Percentiles rank a stretch among this genome's conserved stretches.
These are phyloP conservation scores for Pascua sp. DNA, from an alignment of 1,284 basidiomycete genomes.

Conservation along the genomic window DNA sequence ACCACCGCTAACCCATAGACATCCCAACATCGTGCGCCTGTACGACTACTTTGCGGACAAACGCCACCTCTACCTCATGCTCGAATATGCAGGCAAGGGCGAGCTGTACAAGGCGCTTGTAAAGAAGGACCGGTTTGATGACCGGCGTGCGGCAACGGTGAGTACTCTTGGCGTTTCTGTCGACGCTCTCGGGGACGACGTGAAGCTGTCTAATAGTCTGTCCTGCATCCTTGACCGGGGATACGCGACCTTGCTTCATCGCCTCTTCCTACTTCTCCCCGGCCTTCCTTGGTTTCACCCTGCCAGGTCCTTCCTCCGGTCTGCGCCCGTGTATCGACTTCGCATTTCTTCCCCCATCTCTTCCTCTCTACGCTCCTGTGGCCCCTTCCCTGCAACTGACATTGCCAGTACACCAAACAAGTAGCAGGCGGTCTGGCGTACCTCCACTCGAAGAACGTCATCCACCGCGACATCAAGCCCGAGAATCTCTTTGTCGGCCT, in stretches of 20 bases:
- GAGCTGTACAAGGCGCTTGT: constrained; percentile 89
- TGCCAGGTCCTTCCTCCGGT: no score
- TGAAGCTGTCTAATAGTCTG: no score
- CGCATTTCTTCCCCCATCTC: no score
- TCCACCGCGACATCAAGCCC: constrained; percentile 99
- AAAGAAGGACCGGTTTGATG: constrained; percentile 69
- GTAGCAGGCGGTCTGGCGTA: constrained; percentile 93
- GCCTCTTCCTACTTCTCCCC: not conserved
- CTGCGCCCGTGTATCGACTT: no score
- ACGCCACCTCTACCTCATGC: constrained; percentile 92
- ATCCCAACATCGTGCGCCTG: constrained; percentile 90
- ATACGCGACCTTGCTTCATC: not conserved
- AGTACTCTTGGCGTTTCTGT: constrained; percentile 17
- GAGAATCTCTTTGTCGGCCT: constrained; percentile 87
- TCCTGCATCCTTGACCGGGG: no score
- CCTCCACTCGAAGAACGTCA: constrained; percentile 90
- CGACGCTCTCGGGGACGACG: not conserved
- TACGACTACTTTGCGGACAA: constrained; percentile 97
- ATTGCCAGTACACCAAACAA: constrained; percentile 78
- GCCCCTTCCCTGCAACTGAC: not conserved
- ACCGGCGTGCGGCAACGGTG: constrained; percentile 67
- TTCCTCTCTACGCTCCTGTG: no score
- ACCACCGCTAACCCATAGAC: constrained; percentile 52
- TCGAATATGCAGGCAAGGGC: constrained; percentile 87
- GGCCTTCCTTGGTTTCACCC: not conserved